Percentiles rank a stretch among this genome's conserved stretches.
Conservation (phyloP, 495 filamentous ascomycete species). For the Copromyces sp. region DNA sequence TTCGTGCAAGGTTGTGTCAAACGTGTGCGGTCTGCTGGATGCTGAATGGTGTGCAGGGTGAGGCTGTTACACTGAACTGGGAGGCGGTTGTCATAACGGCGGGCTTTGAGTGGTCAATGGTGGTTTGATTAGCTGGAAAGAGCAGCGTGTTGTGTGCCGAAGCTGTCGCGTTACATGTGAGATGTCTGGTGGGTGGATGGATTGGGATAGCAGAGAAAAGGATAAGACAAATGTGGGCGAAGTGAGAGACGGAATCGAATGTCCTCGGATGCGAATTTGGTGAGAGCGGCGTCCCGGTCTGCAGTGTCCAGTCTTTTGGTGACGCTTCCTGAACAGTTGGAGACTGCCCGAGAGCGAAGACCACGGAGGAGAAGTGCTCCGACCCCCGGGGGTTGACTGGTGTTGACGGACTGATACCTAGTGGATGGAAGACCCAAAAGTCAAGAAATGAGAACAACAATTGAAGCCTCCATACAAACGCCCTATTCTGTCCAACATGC, state of each 20-base stretch:
- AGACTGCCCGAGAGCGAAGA: neutral
- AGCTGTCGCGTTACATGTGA: neutral
- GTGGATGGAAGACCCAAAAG: neutral
- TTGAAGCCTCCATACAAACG: neutral
- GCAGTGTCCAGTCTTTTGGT: neutral
- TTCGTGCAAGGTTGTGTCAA: neutral
- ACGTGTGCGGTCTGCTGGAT: neutral
- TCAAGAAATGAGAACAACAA: too few species aligned
- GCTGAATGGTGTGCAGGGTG: neutral
- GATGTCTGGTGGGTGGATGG: neutral
- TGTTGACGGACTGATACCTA: neutral
- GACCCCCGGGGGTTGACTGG: neutral
- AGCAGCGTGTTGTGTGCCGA: neutral
- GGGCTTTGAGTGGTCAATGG: constrained; percentile 16
- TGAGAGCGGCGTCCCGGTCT: neutral
- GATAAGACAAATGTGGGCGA: neutral
- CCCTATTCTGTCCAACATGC: neutral
- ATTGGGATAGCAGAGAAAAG: neutral
- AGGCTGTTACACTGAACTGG: constrained; percentile 1
- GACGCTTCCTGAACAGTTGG: neutral
- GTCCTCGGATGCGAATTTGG: neutral
- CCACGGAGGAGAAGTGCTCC: neutral
- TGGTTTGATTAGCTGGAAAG: neutral
- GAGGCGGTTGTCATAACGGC: constrained; percentile 9
- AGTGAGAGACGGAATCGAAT: neutral